phyloP scores from a whole-genome alignment of 768 basidiomycete species.

The Candolleomyces aberdarensis region DNA sequence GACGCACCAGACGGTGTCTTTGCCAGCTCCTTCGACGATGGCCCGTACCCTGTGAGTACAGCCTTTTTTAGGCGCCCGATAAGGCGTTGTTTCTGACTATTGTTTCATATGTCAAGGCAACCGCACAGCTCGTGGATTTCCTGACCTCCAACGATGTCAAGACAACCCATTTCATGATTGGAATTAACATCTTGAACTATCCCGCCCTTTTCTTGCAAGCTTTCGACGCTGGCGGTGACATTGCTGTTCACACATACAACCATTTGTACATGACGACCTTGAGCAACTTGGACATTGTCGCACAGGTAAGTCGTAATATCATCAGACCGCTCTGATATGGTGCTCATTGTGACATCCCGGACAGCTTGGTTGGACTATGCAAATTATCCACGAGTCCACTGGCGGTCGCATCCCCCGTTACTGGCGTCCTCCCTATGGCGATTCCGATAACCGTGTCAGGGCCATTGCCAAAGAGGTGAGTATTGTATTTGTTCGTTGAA shows the following conservation, averaged over 20 bases:
- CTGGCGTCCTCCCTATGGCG: slow-evolving; percentile 91
- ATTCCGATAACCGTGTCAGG: slow-evolving; percentile 78
- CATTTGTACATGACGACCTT: slow-evolving; percentile 83
- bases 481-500: neutral
- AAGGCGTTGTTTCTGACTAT: slow-evolving; percentile 12
- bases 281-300: slow-evolving; percentile 64
- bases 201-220: slow-evolving; percentile 53
- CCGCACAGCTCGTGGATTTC: slow-evolving; percentile 55
- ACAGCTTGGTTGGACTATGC: slow-evolving; percentile 76
- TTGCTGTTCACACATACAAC: slow-evolving; percentile 63
- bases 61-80: neutral
- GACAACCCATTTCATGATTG: slow-evolving; percentile 92
- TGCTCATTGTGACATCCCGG: neutral
- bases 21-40: slow-evolving; percentile 77
- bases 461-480: slow-evolving; percentile 79
- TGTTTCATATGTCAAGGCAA: slow-evolving; percentile 24
- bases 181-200: slow-evolving; percentile 64
- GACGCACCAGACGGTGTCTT: slow-evolving; percentile 71
- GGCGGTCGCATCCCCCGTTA: slow-evolving; percentile 67
- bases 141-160: slow-evolving; percentile 58
- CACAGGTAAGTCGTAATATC: slow-evolving; percentile 40
- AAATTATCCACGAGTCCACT: slow-evolving; percentile 75
- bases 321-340: too few species aligned
- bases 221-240: slow-evolving; percentile 43
- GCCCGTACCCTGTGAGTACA: slow-evolving; percentile 49